Evolutionary conservation across 106 monocot species (phyloP), one percentile per base, ranked within the genome.

Genomic region (Narthecium ossifragum): DNA sequence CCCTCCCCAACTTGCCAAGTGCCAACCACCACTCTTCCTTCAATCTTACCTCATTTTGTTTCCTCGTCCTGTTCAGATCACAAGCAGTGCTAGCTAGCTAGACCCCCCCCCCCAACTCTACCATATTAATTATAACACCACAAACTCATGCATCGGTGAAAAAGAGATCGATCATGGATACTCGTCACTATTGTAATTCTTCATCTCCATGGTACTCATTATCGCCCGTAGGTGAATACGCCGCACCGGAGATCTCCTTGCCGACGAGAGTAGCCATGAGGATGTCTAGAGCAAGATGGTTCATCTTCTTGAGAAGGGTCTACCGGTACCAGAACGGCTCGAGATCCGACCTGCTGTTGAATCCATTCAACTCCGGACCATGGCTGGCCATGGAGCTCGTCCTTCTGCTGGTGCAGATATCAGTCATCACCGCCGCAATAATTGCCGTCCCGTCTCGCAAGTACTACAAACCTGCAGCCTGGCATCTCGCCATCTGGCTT

Each of bases 241-340:
- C 50, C 3, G 12, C 73, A 14, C 63, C 31, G 45, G 69, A 46
- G 2, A 51, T 63, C 0, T 51, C 73, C 4, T 37, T 80, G 24
- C 27, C 84, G 60, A 33, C 76, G 60, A 69, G 90, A 34, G 22
- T 47, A n/a, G 82, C 61, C 33, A 46, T 66, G 77, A 68, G 73
- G 62, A 45, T 81, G 1, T 83, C 94, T 2, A 68, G 94, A 31
- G 77, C 94, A 17, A 59, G 90, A 37, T 96, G 90, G 90, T 90
- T 80, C 70, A 63, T 73, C 51, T 85, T 94, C 70, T 41, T 85
- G 67, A 62, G 89, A 46, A 60, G 73, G 54, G 85, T 86, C 31
- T 89, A 83, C 62, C 71, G 66, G 30, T 88, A 94, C 68, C 93
- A 89, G 60, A 89, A 89, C 47, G 89, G 89, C 3, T 47, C 70